phyloP scores from a whole-genome alignment of 306 rosid genomes.

The Arachis hypogaea region DNA sequence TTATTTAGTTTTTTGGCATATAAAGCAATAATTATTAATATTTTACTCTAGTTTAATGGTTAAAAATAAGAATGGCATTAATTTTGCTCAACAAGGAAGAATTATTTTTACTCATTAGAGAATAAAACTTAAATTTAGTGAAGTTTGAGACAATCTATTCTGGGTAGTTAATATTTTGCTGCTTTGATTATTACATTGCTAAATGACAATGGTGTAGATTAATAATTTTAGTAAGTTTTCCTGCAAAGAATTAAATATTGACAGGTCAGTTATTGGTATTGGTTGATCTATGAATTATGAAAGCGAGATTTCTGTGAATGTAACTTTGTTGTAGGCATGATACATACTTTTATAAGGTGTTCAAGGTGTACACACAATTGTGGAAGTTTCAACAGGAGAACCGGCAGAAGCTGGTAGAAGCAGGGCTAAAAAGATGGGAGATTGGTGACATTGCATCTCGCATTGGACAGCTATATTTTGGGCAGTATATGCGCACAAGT shows the following conservation, averaged over 20 bases:
- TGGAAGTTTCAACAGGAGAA: constrained; percentile 98
- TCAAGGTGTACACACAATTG: constrained; percentile 87
- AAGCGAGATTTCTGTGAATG: not conserved
- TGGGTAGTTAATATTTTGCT: not conserved
- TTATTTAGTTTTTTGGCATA: too few relatives aligned
- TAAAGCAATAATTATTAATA: too few relatives aligned
- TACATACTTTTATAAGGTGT: constrained; percentile 84
- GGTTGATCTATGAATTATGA: not conserved
- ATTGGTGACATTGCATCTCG: constrained; percentile 97
- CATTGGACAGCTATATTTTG: constrained; percentile 87
- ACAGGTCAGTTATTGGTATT: not conserved
- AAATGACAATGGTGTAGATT: constrained; percentile 1
- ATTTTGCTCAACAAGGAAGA: too few relatives aligned
- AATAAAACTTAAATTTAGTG: not conserved
- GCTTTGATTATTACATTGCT: constrained; percentile 6
- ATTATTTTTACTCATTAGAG: too few relatives aligned
- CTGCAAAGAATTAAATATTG: not conserved
- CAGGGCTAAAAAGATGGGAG: constrained; percentile 85
- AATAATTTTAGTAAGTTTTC: not conserved
- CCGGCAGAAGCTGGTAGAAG: constrained; percentile 83
- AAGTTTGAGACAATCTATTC: not conserved
- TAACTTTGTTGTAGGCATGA: constrained; percentile 63
- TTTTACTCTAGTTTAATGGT: too few relatives aligned
- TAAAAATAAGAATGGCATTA: too few relatives aligned
- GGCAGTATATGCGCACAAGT: constrained; percentile 91